Evolutionary conservation across 208 protist genomes (phyloP), one percentile per base, ranked within the genome.

Genomic region (Trypanosomatidae sp.): DNA sequence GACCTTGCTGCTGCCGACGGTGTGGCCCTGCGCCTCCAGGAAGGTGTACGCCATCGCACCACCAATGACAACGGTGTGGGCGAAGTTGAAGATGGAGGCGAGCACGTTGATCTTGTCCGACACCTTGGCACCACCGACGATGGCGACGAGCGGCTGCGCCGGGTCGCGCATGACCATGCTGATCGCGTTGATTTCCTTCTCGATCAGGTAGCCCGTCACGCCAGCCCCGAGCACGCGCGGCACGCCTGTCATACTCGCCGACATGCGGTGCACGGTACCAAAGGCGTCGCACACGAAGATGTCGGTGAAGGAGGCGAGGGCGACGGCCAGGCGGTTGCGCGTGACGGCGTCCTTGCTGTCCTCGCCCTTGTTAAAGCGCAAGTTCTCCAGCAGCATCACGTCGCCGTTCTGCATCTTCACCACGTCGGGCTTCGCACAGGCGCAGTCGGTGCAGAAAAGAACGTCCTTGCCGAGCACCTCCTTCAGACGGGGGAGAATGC

Each of bases 211-310:
- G 66, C 99, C 99, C 33, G 98, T 97, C 19, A 98, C 99, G n/a
- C 98, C 90, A n/a, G 91, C 75, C 39, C 95, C 92, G 22, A 97
- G 78, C 30, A 97, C 80, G 46, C 93, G 90, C 28, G 95, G 95
- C 39, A 98, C 69, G 56, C 92, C 93, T 13, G 92, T 97, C 88
- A 97, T 97, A 56, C 91, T 97, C n/a, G 93, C 95, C 71, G 99
- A 98, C 60, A 98, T 99, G 76, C 99, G 97, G 85, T 99, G 99
- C 25, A 99, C 99, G 12, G 99, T 99, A 84, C 99, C 99, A 82
- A 99, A 99, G 7, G 99, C 99, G 87, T 99, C 99, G 82, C 99
- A 99, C 12, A 99, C 96, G 86, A 99, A 99, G 55, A 99, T 95
- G 83, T 99, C 99, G 77, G 88, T 98, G 59, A 90, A 97, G 53